A percentile compares a stretch with the other conserved stretches of the same genome.
Conservation (phyloP, 371 early-diverging fungal species). For the Rhizomucor miehei region DNA sequence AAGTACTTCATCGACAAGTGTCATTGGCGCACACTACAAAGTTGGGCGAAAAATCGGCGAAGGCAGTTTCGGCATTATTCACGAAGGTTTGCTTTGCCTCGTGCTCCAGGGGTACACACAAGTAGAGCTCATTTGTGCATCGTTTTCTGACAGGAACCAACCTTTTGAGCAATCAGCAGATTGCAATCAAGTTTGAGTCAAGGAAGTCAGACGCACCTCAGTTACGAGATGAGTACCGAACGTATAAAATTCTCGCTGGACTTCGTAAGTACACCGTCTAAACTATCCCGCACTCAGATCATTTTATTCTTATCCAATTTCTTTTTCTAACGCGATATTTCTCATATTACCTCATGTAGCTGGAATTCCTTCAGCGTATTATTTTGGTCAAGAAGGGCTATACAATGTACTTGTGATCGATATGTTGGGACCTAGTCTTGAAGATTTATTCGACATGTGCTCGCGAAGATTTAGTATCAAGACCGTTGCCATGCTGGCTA, state of each 20-base stretch:
- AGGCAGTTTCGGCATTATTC: slow-evolving; percentile 92
- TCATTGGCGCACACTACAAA: slow-evolving; percentile 87
- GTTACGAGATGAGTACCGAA: slow-evolving; percentile 88
- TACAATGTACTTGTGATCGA: slow-evolving; percentile 93
- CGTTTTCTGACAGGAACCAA: slow-evolving; percentile 50
- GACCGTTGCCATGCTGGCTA: slow-evolving; percentile 92
- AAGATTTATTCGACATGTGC: slow-evolving; percentile 94
- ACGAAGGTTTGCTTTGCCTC: slow-evolving; percentile 70
- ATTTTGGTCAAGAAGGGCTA: slow-evolving; percentile 91
- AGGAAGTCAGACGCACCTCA: slow-evolving; percentile 93
- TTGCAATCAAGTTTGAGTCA: slow-evolving; percentile 94
- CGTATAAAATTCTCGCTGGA: slow-evolving; percentile 84
- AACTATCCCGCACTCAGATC: no score
- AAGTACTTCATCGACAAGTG: slow-evolving; percentile 16
- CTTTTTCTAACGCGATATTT: neutral
- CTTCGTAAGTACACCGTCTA: slow-evolving; percentile 62
- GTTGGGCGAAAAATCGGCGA: slow-evolving; percentile 93
- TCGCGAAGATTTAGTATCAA: slow-evolving; percentile 85
- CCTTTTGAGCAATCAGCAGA: slow-evolving; percentile 75
- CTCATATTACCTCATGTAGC: slow-evolving; percentile 42
- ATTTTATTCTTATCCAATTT: no score
- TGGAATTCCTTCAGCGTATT: slow-evolving; percentile 84
- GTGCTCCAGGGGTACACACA: neutral
- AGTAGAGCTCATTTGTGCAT: neutral
- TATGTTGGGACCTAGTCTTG: slow-evolving; percentile 89